These are phyloP conservation scores for Aspergillus tamarii DNA, from an alignment of 2,329 filamentous ascomycete species.

Conservation along the genomic window DNA sequence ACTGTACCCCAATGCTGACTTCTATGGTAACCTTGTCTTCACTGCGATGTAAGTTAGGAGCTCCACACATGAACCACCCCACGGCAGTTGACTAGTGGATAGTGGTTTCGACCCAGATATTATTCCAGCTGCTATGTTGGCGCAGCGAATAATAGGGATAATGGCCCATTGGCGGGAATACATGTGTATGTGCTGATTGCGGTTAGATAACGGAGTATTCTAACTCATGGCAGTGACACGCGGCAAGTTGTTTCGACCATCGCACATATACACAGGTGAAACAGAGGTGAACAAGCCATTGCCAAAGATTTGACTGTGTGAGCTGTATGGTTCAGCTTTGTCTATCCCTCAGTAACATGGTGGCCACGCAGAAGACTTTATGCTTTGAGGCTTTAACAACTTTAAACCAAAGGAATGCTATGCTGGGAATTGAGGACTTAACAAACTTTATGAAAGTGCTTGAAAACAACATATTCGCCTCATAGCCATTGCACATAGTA, in stretches of 20 bases:
- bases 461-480: constrained; percentile 23
- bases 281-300: constrained; percentile 4
- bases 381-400: neutral
- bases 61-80: neutral
- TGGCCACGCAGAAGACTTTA: neutral
- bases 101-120: constrained; percentile 34
- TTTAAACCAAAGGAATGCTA: neutral
- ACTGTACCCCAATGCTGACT: constrained; percentile 50
- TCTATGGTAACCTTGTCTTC: constrained; percentile 50
- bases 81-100: neutral
- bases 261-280: constrained; percentile 32
- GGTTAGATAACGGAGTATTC: constrained; percentile 18
- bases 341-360: neutral
- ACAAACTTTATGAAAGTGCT: neutral
- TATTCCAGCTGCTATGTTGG: constrained; percentile 34
- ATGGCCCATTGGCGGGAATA: constrained; percentile 42
- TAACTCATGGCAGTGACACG: constrained; percentile 25
- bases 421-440: neutral
- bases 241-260: constrained; percentile 34
- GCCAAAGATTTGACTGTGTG: constrained; percentile 19
- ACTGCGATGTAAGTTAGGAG: constrained; percentile 39
- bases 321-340: neutral
- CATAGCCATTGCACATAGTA: neutral
- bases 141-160: constrained; percentile 36
- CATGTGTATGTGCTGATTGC: constrained; percentile 28